A percentile compares a stretch with the other conserved stretches of the same genome.
phyloP scores from a whole-genome alignment of 768 basidiomycete genomes.

The Dioszegia hungarica region DNA sequence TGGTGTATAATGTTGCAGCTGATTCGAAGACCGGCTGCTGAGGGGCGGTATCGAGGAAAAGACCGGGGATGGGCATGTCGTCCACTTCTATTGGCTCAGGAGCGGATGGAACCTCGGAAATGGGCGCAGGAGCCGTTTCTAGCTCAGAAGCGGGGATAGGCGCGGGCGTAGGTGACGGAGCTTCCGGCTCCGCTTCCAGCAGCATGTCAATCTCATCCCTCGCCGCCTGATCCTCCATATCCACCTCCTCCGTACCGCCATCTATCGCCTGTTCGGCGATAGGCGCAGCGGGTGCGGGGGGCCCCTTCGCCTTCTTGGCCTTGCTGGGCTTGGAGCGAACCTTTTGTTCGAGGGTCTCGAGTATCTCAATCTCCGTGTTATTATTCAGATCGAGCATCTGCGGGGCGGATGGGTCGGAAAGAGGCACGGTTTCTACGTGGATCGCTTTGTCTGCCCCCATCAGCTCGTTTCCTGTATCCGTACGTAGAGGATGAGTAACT shows the following conservation, averaged over 20 bases:
- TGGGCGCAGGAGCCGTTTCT: background rate
- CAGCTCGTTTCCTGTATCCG: background rate
- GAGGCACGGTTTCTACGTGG: constrained; percentile 20
- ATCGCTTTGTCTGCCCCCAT: constrained; percentile 15
- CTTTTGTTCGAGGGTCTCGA: background rate
- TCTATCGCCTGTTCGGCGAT: too few species aligned
- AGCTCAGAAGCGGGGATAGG: background rate
- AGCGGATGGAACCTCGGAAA: background rate
- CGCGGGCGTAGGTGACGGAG: background rate
- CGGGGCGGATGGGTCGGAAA: constrained; percentile 33
- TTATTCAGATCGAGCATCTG: constrained; percentile 15
- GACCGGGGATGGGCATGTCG: background rate
- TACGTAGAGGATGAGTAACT: background rate
- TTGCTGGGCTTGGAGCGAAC: background rate
- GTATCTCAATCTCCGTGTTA: constrained; percentile 24
- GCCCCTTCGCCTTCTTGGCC: background rate
- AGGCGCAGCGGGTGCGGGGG: background rate
- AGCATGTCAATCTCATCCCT: background rate
- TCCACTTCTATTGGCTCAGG: background rate
- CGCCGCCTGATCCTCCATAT: background rate
- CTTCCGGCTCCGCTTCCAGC: background rate
- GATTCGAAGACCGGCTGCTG: background rate
- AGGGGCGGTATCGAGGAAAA: constrained; percentile 1
- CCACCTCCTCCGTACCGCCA: background rate
- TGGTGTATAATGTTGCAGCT: background rate